Percentiles rank a stretch among this genome's conserved stretches.
Evolutionary conservation across 2,329 filamentous ascomycete species (phyloP).

Genomic region (Alternaria conjuncta): DNA sequence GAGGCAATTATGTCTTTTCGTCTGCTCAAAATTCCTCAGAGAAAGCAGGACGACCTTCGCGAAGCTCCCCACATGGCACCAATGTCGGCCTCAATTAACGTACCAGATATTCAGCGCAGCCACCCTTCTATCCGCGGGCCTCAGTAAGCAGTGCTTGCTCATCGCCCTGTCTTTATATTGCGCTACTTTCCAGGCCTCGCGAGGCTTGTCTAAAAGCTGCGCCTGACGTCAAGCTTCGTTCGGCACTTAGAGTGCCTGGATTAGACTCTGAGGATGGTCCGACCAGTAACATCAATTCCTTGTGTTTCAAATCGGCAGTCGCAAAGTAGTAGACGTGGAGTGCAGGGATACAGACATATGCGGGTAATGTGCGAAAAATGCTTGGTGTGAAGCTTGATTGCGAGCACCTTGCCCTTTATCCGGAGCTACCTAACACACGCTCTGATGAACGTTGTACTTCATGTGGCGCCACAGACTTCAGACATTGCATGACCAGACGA

Average conservation of each 20-base stretch:
- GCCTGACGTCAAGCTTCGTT: background rate
- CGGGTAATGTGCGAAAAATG: slow-evolving; percentile 17
- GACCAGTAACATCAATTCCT: background rate
- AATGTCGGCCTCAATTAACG: background rate
- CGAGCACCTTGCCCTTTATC: slow-evolving; percentile 4
- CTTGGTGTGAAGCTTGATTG: slow-evolving; percentile 39
- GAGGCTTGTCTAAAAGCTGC: background rate
- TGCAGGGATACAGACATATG: slow-evolving; percentile 18
- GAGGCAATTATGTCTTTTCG: background rate
- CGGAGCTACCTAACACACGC: background rate
- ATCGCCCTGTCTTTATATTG: background rate
- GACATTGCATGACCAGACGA: background rate
- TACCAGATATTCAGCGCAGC: background rate
- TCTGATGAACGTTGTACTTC: background rate
- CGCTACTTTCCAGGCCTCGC: background rate
- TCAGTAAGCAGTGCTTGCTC: background rate
- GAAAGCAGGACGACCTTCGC: background rate
- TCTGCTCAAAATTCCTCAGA: background rate
- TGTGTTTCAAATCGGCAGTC: background rate
- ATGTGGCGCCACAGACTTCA: background rate
- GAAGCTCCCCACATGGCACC: background rate
- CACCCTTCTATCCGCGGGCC: background rate
- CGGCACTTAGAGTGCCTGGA: background rate
- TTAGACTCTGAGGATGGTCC: background rate
- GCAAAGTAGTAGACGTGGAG: slow-evolving; percentile 2